These are phyloP conservation scores for Russula vinacea DNA, from an alignment of 768 basidiomycete genomes.

Conservation along the genomic window DNA sequence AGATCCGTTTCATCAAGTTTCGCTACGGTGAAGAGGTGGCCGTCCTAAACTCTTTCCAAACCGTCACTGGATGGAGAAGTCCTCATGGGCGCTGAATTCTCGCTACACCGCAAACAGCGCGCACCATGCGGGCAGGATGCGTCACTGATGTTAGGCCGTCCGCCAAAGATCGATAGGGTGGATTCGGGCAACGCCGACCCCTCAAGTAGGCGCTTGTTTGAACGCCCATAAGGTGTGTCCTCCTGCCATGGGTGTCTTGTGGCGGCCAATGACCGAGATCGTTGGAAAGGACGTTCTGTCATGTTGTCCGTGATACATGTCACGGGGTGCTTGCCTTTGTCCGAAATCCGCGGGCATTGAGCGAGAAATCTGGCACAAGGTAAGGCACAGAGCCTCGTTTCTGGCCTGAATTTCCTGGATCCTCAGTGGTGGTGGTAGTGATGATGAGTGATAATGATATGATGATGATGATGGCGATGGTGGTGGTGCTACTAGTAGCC, in stretches of 20 bases:
- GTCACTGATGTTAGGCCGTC: background rate
- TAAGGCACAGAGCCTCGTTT: conserved; percentile 5
- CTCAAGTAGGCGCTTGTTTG: background rate
- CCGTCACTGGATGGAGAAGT: background rate
- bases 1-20: background rate
- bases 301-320: background rate
- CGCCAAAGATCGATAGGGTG: background rate
- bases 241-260: background rate
- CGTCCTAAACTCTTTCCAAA: background rate
- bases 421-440: background rate
- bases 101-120: conserved; percentile 11
- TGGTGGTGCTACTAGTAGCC: background rate
- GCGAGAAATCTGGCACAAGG: background rate
- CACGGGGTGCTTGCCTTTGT: conserved; percentile 2
- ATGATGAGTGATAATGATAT: no score
- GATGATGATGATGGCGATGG: background rate
- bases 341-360: background rate
- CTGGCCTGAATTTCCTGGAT: no score
- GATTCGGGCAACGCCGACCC: background rate
- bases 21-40: background rate
- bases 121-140: background rate
- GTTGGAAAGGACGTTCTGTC: background rate
- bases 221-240: background rate
- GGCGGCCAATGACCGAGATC: background rate
- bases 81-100: background rate